These are phyloP conservation scores for Aspergillus conjunctus DNA, from an alignment of 495 filamentous ascomycete species.

Conservation along the genomic window DNA sequence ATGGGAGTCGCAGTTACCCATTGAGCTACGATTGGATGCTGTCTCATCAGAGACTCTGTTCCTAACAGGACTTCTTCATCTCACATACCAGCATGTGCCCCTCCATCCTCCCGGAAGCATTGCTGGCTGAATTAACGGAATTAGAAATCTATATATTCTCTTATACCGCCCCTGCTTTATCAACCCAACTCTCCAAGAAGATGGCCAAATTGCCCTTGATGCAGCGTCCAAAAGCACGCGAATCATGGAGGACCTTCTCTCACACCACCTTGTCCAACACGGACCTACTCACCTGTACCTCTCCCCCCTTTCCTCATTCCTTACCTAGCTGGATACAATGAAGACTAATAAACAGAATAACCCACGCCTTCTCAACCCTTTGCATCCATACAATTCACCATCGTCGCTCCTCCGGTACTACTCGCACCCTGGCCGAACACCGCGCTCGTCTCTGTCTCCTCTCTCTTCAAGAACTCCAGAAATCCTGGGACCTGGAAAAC, in stretches of 20 bases:
- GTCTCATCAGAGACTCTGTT: constrained; percentile 35
- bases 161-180: constrained; percentile 43
- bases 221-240: constrained; percentile 47
- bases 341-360: constrained; percentile 36
- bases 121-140: neutral
- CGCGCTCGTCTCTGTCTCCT: constrained; percentile 49
- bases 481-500: constrained; percentile 51
- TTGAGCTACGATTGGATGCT: constrained; percentile 36
- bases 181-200: constrained; percentile 23
- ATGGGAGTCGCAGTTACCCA: constrained; percentile 41
- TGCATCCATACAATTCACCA: constrained; percentile 52
- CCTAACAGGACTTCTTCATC: constrained; percentile 46
- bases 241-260: constrained; percentile 50
- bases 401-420: constrained; percentile 39
- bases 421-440: constrained; percentile 49
- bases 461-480: constrained; percentile 50
- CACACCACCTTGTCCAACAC: constrained; percentile 48
- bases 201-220: constrained; percentile 43
- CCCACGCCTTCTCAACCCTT: constrained; percentile 49
- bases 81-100: constrained; percentile 43
- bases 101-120: neutral
- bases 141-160: constrained; percentile 44
- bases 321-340: neutral
- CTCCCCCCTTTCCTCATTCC: neutral
- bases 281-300: constrained; percentile 39